Evolutionary conservation across 2,329 filamentous ascomycete genomes (phyloP), one percentile per base, ranked within the genome.

Genomic region (Beauveria caledonica): DNA sequence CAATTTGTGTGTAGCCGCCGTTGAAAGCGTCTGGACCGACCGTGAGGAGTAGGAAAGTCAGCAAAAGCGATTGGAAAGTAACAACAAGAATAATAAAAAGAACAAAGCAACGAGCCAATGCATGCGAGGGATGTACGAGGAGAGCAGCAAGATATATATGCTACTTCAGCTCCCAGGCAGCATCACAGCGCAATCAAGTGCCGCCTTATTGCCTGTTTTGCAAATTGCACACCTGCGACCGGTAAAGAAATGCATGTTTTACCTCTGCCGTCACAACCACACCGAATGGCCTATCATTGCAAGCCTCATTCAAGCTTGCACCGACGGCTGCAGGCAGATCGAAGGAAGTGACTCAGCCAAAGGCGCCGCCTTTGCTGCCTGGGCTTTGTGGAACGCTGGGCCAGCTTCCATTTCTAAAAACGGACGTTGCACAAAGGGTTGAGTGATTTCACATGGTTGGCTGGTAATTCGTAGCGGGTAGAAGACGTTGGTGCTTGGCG

Each of bases 331-430:
- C 11, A 17, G 40, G 39, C 42, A 45, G 17, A 23, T 23, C 29
- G 45, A n/a, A 36, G 19, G 11, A 15, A 39, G 56, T 59, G 56
- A 59, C 56, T 52, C 56, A 59, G 56, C 39, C 40, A 33, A 45
- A 44, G 48, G 23, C 53, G 40, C 36, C 36, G 46, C 46, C 36
- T 25, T 58, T 15, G 54, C 39, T 59, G 56, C 56, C 56, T 59
- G 42, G 55, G 50, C 29, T 42, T 15, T 23, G 45, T 58, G 55
- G 45, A 23, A 33, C 29, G 9, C 5, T 39, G 2, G 8, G n/a
- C 9, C 25, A 21, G 50, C 33, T 19, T 9, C 21, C 51, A 54
- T 54, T 17, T 54, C 23, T 19, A 52, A 21, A 19, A 27, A 17
- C 33, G 27, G 48, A 29, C 27, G 27, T n/a, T 42, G 17, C 13